Base-by-base conservation (phyloP, 495 filamentous ascomycete species). In the Podospora pseudocomata region DNA sequence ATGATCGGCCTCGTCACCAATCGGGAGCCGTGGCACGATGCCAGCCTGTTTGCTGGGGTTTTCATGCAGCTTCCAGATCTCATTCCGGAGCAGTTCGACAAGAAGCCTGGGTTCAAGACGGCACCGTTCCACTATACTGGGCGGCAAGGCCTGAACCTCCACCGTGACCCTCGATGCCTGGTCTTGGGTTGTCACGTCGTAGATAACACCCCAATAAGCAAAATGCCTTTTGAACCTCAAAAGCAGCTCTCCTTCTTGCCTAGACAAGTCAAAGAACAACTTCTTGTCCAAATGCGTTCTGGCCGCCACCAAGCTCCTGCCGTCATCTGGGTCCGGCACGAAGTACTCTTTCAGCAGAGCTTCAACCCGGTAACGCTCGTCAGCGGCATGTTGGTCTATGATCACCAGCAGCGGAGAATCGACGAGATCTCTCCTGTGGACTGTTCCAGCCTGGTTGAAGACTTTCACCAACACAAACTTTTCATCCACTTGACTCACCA, bases 351-450 rank as follows among this genome's bases (percentile, higher is more conserved):
- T 65, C 75, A 86, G 78, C 49, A 99, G 82, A 0, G 74, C 74
- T 77, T 99, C 95, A 7, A 97, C 86, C 5, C 90, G 86, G 72
- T 91, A 90, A 20, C 95, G 85, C 77, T 99, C 95, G 77, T 96
- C 92, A 1, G 94, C 95, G 11, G 95, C 95, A 75, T 99, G 95
- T 72, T 99, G 95, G 75, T 99, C 95, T 58, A 99, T 85, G 11
- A 97, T 82, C 0, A 96, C 85, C 1, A 99, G 80, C 13, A 86
- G 26, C 13, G 7, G 5, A 13, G 67, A 62, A 15, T 56, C 2
- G 3, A 60, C 70, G 4, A 49, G 9, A 49, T 6, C 9, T 26
- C 4, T n/a, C 11, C 16, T 5, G 27, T 4, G 34, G 3, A 34
- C 2, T 11, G 27, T 18, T n/a, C 19, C 49, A 23, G 60, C 13